Base-by-base conservation (phyloP, 1,139 yeast genomes). In the Lodderomyces elongisporus region DNA sequence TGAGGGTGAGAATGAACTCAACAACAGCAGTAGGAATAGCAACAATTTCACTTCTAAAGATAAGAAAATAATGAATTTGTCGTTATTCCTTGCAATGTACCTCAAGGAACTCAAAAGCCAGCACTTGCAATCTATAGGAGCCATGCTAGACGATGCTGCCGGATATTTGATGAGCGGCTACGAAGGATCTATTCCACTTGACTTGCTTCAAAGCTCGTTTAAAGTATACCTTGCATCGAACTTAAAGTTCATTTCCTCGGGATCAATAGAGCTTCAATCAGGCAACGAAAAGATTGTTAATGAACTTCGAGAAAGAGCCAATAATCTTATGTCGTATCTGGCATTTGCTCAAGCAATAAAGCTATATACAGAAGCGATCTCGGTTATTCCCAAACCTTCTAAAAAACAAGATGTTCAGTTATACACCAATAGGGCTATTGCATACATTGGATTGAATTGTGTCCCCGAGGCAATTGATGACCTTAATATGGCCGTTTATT, bases 321-420 rank as follows among this genome's bases (percentile, higher is more conserved):
- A 67, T 45, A 66, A 66, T 42, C 49, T 65, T 16, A 62, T 66
- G 71, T 38, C 56, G 7, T 57, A 52, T 36, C 51, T 46, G 40
- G 57, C 67, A 3, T 65, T 58, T 42, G 66, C 69, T 1, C 72
- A 66, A 37, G 72, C 74, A 2, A 58, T 67, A 30, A 52, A 59
- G 33, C 50, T 54, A 5, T 67, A 67, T 42, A 66, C 73, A 12
- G 56, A 58, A 25, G 73, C 71, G 1, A 46, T 63, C 13, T 52
- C 55, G 30, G 26, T 46, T 15, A 46, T 56, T 23, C 40, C 41
- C 2, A 40, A 41, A 6, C 44, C 49, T 1, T 32, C 54, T 10
- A 28, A 39, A 4, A 38, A 38, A 13, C 44, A 54, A 29, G 39
- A 59, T 26, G 60, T 69, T 2, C 73, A 66, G 40, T 44, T 67